Evolutionary conservation across 257 asterid genomes (phyloP), one percentile per base, ranked within the genome.

Genomic region (Solanum paucissectum): DNA sequence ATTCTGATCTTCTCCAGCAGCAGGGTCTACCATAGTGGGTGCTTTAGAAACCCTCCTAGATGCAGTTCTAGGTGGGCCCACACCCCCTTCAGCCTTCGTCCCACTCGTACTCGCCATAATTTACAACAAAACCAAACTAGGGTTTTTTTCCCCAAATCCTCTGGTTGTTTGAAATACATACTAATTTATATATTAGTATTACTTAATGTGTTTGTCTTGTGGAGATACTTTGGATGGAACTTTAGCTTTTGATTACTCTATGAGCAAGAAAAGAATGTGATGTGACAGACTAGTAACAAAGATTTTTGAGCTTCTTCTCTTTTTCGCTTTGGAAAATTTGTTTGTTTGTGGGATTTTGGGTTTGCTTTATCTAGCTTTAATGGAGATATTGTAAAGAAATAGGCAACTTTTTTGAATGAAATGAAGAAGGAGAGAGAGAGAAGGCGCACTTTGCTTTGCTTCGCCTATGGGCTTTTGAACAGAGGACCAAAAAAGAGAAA

Each of bases 91-190:
- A 40, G 89, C 87, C 90, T 93, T 96, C 90, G 94, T 94, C 85
- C 98, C 98, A 91, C 98, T 97, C 25, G 98, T 90, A 90, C 98
- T 94, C 90, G 99, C 99, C 99, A 95, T 95, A 52, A 37, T 23
- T 23, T 40, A 34, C 83, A 89, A 58, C 82, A 55, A 88, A 33
- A 72, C 79, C 38, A 33, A 5, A 18, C 25, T 33, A 33, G 42
- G 40, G n/a, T 8, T 72, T 72, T 18, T 36, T 60, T 55, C 46
- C 90, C 89, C 77, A 87, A 71, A 86, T 62, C 21, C 64, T 52
- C 87, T 5, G 75, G 72, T 66, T 86, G 55, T 34, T 84, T 49
- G 87, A 82, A 92, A 62, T 23, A 33, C 72, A 86, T 71, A 13
- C 23, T 69, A 91, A 86, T 73, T 58, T 46, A 89, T 69, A 86